A percentile compares a stretch with the other conserved stretches of the same genome.
Evolutionary conservation across 2,329 filamentous ascomycete species (phyloP).

Genomic region (Rhinocladiella similis): DNA sequence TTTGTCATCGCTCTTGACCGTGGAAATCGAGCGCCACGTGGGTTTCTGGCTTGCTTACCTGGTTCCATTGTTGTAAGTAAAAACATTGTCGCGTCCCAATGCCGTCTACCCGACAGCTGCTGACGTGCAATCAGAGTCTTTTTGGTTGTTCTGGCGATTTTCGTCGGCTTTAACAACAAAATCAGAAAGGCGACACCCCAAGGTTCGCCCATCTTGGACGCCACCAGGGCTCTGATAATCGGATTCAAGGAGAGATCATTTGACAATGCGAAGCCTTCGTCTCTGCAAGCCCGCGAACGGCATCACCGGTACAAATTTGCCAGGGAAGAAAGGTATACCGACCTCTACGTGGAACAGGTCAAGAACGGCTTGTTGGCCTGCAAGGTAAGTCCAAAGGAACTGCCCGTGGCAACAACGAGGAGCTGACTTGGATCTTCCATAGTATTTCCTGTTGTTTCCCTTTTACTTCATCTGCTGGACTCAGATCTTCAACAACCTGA

Average conservation of each 20-base stretch:
- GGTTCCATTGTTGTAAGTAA: slow-evolving; percentile 62
- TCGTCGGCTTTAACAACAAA: not conserved
- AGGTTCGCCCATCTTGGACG: not conserved
- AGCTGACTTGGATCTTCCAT: slow-evolving; percentile 60
- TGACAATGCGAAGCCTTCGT: not conserved
- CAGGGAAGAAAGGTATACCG: not conserved
- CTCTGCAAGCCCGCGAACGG: not conserved
- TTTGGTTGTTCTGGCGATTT: not conserved
- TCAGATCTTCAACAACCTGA: slow-evolving; percentile 28
- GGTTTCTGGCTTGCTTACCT: slow-evolving; percentile 73
- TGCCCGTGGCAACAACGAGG: slow-evolving; percentile 59
- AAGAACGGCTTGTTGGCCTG: slow-evolving; percentile 58
- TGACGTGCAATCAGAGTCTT: not conserved
- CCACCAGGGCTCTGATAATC: not conserved
- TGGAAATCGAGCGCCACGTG: slow-evolving; percentile 69
- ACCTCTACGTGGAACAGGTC: not conserved
- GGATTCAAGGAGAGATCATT: not conserved
- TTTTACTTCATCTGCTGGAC: not conserved
- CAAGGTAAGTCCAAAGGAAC: slow-evolving; percentile 77
- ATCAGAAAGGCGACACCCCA: not conserved
- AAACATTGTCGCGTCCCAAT: slow-evolving; percentile 57
- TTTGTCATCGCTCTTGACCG: slow-evolving; percentile 52
- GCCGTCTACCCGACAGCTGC: slow-evolving; percentile 68
- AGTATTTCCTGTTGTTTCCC: not conserved
- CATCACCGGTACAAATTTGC: not conserved